Evolutionary conservation across 2,329 filamentous ascomycete species (phyloP).

Genomic region (Domatiomyces catenatus): DNA sequence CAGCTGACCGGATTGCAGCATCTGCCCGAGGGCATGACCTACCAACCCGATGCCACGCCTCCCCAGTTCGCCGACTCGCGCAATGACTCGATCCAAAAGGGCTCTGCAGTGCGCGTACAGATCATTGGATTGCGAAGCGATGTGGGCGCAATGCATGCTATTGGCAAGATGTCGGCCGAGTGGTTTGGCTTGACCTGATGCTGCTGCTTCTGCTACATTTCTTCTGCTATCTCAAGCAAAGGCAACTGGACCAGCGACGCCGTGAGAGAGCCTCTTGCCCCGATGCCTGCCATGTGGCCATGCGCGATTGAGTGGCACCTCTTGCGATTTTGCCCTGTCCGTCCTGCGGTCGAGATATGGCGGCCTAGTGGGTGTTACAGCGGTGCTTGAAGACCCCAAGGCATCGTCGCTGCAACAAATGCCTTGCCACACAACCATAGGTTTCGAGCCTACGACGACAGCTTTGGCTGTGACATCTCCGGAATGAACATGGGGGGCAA

Average conservation of each 20-base stretch:
- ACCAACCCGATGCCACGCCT: slow-evolving; percentile 90
- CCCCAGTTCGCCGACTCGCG: slow-evolving; percentile 87
- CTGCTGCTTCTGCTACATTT: too few relatives aligned
- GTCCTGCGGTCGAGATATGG: too few relatives aligned
- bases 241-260: too few relatives aligned
- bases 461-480: too few relatives aligned
- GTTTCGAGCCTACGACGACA: too few relatives aligned
- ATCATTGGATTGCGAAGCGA: slow-evolving; percentile 88
- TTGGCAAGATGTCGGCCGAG: slow-evolving; percentile 85
- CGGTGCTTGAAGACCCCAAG: too few relatives aligned
- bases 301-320: neutral
- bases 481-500: too few relatives aligned
- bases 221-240: neutral
- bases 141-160: slow-evolving; percentile 88
- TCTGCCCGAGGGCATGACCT: slow-evolving; percentile 83
- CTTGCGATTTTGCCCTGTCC: neutral
- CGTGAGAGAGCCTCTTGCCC: neutral
- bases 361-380: too few relatives aligned
- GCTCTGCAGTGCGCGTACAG: slow-evolving; percentile 84
- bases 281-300: neutral
- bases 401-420: too few relatives aligned
- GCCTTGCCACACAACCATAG: too few relatives aligned
- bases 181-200: slow-evolving; percentile 27
- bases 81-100: slow-evolving; percentile 83
- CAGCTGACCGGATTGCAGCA: slow-evolving; percentile 20